These are phyloP conservation scores for Sphaerulina populicola DNA, from an alignment of 2,329 filamentous ascomycete genomes.

Conservation along the genomic window DNA sequence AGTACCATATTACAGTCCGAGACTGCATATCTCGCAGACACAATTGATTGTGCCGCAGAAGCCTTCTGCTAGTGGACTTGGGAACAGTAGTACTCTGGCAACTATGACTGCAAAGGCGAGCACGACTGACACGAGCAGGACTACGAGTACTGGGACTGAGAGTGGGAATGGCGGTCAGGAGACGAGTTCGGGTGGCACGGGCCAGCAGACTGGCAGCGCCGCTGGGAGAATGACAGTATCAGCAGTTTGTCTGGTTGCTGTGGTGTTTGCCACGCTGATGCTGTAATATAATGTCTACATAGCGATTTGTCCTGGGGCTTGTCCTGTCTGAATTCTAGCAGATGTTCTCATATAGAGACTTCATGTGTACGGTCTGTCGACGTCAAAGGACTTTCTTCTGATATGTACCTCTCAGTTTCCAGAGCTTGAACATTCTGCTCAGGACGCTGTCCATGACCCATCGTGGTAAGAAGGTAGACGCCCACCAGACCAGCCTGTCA, in stretches of 20 bases:
- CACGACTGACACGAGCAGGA: background rate
- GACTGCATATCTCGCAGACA: constrained; percentile 1
- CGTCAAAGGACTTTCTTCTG: constrained; percentile 24
- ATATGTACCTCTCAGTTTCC: constrained; percentile 34
- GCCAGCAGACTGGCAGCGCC: constrained; percentile 1
- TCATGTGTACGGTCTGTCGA: background rate
- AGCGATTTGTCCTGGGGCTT: background rate
- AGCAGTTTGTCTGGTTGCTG: background rate
- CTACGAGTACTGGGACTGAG: background rate
- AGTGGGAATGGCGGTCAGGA: background rate
- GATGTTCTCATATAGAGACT: constrained; percentile 1
- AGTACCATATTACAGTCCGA: constrained; percentile 1
- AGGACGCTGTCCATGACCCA: constrained; percentile 38
- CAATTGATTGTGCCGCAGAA: background rate
- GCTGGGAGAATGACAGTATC: background rate
- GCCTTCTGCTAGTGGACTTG: background rate
- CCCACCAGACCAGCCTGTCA: constrained; percentile 39
- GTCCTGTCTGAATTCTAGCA: background rate
- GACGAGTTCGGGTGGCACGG: background rate
- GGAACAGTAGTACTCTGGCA: background rate
- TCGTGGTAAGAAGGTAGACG: constrained; percentile 41
- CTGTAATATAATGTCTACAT: background rate
- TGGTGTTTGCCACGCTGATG: background rate
- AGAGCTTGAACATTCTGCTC: constrained; percentile 45
- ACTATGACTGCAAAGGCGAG: background rate